A percentile compares a stretch with the other conserved stretches of the same genome.
phyloP scores from a whole-genome alignment of 2,329 filamentous ascomycete genomes.

The Hawksworthiomyces lignivorus region DNA sequence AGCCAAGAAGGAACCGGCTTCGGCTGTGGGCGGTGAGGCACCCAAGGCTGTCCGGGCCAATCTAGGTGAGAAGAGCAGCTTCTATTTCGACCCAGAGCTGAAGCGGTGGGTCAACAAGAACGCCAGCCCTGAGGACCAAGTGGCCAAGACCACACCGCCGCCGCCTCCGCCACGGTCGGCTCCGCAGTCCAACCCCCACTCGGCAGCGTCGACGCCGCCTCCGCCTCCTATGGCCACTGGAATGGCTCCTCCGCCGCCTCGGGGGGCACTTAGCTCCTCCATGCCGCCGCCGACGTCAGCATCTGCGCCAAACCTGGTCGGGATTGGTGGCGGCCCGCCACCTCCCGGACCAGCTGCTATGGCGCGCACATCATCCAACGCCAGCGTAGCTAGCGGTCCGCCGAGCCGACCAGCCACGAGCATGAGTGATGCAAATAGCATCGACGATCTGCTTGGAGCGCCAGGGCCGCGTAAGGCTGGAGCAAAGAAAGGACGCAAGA shows the following conservation, averaged over 20 bases:
- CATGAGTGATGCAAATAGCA: conserved; percentile 86
- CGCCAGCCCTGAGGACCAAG: conserved; percentile 55
- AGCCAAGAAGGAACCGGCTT: conserved; percentile 45
- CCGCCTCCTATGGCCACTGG: no score
- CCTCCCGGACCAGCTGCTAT: no score
- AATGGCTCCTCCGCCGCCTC: no score
- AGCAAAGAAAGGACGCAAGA: conserved; percentile 67
- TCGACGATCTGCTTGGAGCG: conserved; percentile 83
- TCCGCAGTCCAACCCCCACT: conserved; percentile 39
- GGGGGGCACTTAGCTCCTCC: no score
- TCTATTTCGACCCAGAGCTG: conserved; percentile 90
- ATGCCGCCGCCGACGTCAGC: conserved; percentile 15
- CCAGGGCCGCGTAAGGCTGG: conserved; percentile 60
- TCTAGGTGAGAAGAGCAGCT: conserved; percentile 84
- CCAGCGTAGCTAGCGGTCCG: conserved; percentile 39
- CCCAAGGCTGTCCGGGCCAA: conserved; percentile 81
- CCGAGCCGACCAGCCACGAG: conserved; percentile 67
- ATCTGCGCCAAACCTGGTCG: conserved; percentile 7
- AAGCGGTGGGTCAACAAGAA: conserved; percentile 99
- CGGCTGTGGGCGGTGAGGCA: conserved; percentile 20
- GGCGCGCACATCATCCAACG: conserved; percentile 37
- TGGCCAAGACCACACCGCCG: conserved; percentile 58
- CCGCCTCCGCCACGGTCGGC: conserved; percentile 70
- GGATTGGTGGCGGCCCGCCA: conserved; percentile 20
- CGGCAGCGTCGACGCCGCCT: conserved; percentile 45